Percentiles rank a stretch among this genome's conserved stretches.
phyloP scores from a whole-genome alignment of 306 rosid genomes.

The Morella rubra region DNA sequence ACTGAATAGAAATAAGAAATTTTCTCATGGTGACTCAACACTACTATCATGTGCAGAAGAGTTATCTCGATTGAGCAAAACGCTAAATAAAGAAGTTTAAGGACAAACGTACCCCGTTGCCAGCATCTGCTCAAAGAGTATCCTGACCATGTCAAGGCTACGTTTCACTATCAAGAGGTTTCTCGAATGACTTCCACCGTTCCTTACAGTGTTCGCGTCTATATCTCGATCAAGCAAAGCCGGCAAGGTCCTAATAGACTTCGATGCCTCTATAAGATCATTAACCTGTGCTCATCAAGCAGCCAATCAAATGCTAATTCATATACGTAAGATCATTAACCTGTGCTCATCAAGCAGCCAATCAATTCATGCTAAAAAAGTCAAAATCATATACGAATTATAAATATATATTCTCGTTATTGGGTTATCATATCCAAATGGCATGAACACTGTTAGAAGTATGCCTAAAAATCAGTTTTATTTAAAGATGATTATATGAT shows the following conservation, averaged over 20 bases:
- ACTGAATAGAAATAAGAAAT: background rate
- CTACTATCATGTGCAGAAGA: background rate
- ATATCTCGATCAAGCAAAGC: conserved; percentile 70
- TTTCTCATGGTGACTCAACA: background rate
- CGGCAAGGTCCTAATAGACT: conserved; percentile 54
- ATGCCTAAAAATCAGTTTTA: too few relatives aligned
- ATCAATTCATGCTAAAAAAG: conserved; percentile 1
- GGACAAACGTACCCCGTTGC: conserved; percentile 56
- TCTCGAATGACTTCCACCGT: conserved; percentile 79
- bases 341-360: conserved; percentile 37
- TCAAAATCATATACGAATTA: background rate
- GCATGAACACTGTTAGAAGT: too few relatives aligned
- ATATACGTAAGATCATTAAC: conserved; percentile 77
- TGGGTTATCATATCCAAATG: background rate
- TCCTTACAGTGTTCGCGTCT: conserved; percentile 49
- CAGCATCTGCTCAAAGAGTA: conserved; percentile 76
- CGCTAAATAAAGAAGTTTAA: background rate
- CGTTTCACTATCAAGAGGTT: conserved; percentile 89
- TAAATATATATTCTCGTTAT: background rate
- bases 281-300: conserved; percentile 49
- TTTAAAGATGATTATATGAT: too few relatives aligned
- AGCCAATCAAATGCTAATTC: conserved; percentile 10
- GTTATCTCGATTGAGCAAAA: background rate
- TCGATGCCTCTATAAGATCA: conserved; percentile 81
- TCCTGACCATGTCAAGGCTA: conserved; percentile 86